Evolutionary conservation across 2,329 filamentous ascomycete species (phyloP).

Genomic region (Chalara sp.): DNA sequence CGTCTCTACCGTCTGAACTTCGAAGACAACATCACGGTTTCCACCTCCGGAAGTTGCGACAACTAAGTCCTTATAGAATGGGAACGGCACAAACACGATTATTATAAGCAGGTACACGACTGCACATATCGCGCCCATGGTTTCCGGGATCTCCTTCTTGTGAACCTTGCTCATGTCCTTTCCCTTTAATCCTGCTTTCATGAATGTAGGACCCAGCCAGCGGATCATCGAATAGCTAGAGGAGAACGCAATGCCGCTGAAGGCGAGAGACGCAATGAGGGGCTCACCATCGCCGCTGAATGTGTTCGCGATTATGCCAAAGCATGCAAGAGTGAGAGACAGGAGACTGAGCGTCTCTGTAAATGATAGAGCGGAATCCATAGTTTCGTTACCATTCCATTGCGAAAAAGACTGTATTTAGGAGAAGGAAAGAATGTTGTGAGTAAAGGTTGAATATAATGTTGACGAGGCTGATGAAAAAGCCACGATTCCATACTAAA

Average conservation of each 20-base stretch:
- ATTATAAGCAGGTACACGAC: slow-evolving; percentile 85
- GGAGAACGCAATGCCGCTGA: slow-evolving; percentile 78
- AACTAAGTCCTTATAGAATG: slow-evolving; percentile 97
- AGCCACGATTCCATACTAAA: too few relatives aligned
- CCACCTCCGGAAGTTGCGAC: slow-evolving; percentile 89
- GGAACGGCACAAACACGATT: slow-evolving; percentile 91
- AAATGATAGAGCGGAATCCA: slow-evolving; percentile 36
- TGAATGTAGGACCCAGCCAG: slow-evolving; percentile 88
- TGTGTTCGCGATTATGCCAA: slow-evolving; percentile 71
- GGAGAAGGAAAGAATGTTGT: too few relatives aligned
- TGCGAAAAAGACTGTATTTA: neutral
- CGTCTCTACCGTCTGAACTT: slow-evolving; percentile 43
- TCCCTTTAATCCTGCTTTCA: slow-evolving; percentile 82
- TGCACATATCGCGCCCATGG: slow-evolving; percentile 91
- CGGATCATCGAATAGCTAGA: slow-evolving; percentile 79
- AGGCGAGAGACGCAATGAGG: slow-evolving; percentile 78
- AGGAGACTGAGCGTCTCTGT: slow-evolving; percentile 49
- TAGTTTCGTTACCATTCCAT: slow-evolving; percentile 6
- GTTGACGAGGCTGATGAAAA: too few relatives aligned
- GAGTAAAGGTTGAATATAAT: too few relatives aligned
- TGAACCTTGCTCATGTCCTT: slow-evolving; percentile 78
- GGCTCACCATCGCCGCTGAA: slow-evolving; percentile 80
- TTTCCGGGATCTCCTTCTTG: slow-evolving; percentile 79
- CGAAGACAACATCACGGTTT: slow-evolving; percentile 76
- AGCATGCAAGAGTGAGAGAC: slow-evolving; percentile 59